A percentile compares a stretch with the other conserved stretches of the same genome.
Evolutionary conservation across 176 grass and related monocot genomes (phyloP).

Genomic region (Aegilops sharonensis): DNA sequence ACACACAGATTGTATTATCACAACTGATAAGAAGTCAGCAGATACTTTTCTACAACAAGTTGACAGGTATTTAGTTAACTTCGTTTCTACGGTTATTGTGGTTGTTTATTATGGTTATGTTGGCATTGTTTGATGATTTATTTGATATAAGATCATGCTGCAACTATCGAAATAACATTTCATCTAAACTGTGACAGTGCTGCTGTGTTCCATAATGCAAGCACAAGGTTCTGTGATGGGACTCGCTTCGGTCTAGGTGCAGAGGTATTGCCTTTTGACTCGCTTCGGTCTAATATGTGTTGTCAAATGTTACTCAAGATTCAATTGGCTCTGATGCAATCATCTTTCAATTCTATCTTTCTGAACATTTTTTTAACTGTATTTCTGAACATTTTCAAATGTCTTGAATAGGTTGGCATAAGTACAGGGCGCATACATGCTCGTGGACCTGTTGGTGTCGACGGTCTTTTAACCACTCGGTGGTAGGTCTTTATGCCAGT

Average conservation of each 20-base stretch:
- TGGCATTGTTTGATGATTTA: background rate
- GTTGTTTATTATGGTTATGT: background rate
- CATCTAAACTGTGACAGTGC: slow-evolving; percentile 51
- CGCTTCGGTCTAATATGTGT: background rate
- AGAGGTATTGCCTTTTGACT: slow-evolving; percentile 55
- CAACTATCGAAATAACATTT: slow-evolving; percentile 17
- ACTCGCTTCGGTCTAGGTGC: slow-evolving; percentile 92
- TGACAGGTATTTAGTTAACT: slow-evolving; percentile 69
- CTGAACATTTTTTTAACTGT: slow-evolving; percentile 3
- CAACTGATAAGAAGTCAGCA: slow-evolving; percentile 62
- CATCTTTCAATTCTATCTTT: background rate
- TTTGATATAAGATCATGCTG: background rate
- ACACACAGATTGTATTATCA: slow-evolving; percentile 90
- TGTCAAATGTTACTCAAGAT: background rate
- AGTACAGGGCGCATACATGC: slow-evolving; percentile 99
- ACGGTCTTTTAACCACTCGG: slow-evolving; percentile 85
- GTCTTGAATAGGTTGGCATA: slow-evolving; percentile 81
- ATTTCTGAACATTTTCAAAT: slow-evolving; percentile 32
- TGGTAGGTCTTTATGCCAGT: slow-evolving; percentile 55
- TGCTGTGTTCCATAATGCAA: slow-evolving; percentile 96
- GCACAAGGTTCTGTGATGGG: slow-evolving; percentile 95
- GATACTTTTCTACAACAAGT: slow-evolving; percentile 83
- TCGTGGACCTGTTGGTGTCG: slow-evolving; percentile 97
- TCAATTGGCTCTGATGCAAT: background rate
- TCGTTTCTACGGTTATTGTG: background rate